A percentile compares a stretch with the other conserved stretches of the same genome.
Conservation (phyloP, 1,284 basidiomycete genomes). For the Cystobasidium sp. region DNA sequence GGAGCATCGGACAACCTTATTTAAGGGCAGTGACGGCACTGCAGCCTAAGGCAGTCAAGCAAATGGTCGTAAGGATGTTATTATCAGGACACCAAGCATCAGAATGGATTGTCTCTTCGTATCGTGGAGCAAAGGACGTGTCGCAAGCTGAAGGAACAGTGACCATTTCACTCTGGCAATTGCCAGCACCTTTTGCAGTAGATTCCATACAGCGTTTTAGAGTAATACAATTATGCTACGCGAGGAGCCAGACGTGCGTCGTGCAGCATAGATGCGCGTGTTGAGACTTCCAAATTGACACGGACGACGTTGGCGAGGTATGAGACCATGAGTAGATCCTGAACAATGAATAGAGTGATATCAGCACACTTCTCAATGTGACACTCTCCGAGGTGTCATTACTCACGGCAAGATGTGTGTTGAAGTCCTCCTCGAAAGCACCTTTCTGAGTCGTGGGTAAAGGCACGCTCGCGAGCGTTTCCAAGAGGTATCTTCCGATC, state of each 20-base stretch:
- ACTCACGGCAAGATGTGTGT: constrained; percentile 66
- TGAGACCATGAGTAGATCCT: constrained; percentile 65
- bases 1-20: no score
- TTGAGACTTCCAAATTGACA: constrained; percentile 37
- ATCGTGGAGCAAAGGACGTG: background rate
- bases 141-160: background rate
- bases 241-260: constrained; percentile 39
- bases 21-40: no score
- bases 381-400: background rate
- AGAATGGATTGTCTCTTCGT: background rate
- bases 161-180: background rate
- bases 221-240: background rate
- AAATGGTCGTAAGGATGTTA: no score
- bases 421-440: constrained; percentile 65
- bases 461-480: constrained; percentile 69
- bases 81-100: no score
- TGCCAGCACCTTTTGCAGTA: constrained; percentile 12
- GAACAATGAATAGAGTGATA: background rate
- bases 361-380: background rate
- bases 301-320: constrained; percentile 89
- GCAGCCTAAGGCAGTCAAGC: no score
- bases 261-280: constrained; percentile 37
- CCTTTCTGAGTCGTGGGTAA: constrained; percentile 65
- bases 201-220: background rate
- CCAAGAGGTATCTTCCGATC: constrained; percentile 89